Percentiles rank a stretch among this genome's conserved stretches.
These are phyloP conservation scores for Boletus huronensis DNA, from an alignment of 768 basidiomycete species.

Conservation along the genomic window DNA sequence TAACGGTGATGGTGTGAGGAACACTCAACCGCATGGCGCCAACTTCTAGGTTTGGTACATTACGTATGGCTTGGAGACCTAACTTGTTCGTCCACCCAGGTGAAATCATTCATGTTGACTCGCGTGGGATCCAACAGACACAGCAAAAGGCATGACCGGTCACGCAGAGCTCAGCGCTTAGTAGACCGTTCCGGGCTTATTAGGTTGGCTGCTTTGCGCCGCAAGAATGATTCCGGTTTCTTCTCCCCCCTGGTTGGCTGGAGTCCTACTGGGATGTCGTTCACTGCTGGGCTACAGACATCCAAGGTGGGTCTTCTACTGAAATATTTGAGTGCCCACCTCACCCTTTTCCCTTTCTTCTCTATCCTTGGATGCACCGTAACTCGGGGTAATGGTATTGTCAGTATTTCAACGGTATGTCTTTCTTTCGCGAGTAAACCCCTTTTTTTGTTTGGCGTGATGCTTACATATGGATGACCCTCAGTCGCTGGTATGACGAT, in stretches of 20 bases:
- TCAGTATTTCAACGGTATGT: constrained; percentile 17
- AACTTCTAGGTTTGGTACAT: no score
- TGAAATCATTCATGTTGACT: no score
- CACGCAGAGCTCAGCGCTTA: background rate
- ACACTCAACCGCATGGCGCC: no score
- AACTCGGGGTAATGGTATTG: background rate
- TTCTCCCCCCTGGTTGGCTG: background rate
- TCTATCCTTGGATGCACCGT: background rate
- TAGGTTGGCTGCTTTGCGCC: background rate
- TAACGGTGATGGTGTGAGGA: background rate
- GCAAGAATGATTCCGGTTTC: background rate
- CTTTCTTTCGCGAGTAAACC: background rate
- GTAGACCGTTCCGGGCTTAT: background rate
- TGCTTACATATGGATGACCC: background rate
- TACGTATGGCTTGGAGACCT: no score
- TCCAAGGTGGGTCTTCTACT: constrained; percentile 6
- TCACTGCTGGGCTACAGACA: constrained; percentile 13
- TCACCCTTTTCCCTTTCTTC: background rate
- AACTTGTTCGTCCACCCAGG: no score
- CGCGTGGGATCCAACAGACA: background rate
- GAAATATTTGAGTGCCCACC: background rate
- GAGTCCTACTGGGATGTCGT: background rate
- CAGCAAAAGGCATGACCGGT: background rate
- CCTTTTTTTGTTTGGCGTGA: background rate
- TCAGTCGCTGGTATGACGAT: constrained; percentile 18